A percentile compares a stretch with the other conserved stretches of the same genome.
Evolutionary conservation across 2,329 filamentous ascomycete species (phyloP).

Genomic region (Aspergillus viridinutans): DNA sequence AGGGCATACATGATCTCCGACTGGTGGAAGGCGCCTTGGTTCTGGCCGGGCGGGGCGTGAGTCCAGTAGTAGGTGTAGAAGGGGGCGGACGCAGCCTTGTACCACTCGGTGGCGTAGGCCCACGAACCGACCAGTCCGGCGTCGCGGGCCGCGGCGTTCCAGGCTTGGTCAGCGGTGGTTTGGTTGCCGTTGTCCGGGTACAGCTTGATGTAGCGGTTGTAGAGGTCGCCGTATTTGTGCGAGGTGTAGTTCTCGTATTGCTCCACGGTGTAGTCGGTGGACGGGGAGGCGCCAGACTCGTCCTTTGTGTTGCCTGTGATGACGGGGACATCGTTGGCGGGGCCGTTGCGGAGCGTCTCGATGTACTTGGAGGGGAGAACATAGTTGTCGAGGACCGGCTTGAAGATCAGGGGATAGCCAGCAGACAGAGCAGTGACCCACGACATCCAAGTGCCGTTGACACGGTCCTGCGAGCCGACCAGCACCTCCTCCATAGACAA

Average conservation of each 20-base stretch:
- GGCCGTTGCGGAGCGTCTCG: constrained; percentile 19
- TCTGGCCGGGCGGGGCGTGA: constrained; percentile 35
- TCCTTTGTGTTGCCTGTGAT: constrained; percentile 36
- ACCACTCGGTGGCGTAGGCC: constrained; percentile 27
- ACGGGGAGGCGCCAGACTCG: constrained; percentile 24
- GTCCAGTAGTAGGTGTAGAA: constrained; percentile 38
- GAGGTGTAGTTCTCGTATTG: constrained; percentile 23
- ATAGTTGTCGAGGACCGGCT: constrained; percentile 23
- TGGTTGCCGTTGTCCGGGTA: constrained; percentile 21
- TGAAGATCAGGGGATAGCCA: constrained; percentile 27
- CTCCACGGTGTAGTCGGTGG: constrained; percentile 21
- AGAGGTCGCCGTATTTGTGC: constrained; percentile 32
- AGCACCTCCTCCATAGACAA: constrained; percentile 23
- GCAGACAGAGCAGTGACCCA: constrained; percentile 27
- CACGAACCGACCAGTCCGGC: constrained; percentile 22
- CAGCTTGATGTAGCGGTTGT: constrained; percentile 22
- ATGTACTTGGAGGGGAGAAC: constrained; percentile 25
- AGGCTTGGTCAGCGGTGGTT: constrained; percentile 17
- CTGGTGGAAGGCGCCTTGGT: constrained; percentile 34
- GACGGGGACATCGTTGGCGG: constrained; percentile 33
- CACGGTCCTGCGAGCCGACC: constrained; percentile 22
- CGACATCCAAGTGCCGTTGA: constrained; percentile 21
- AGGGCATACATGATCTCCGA: constrained; percentile 39
- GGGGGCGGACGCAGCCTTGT: constrained; percentile 18
- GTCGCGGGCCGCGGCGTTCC: constrained; percentile 26